Evolutionary conservation across 2,329 filamentous ascomycete species (phyloP).

Genomic region (Verruconis gallopava): DNA sequence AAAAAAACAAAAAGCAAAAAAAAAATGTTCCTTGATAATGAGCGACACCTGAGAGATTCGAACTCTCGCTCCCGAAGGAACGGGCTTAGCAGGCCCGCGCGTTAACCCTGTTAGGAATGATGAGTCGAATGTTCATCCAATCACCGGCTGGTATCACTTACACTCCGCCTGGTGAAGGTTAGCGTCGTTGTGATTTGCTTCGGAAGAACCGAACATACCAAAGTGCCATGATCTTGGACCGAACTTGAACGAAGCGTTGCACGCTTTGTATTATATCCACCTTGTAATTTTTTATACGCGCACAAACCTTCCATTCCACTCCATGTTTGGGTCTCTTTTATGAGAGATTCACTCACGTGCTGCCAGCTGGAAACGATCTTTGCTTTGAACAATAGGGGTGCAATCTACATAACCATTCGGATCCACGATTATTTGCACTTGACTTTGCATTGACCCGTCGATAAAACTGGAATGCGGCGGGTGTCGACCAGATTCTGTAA

Average conservation of each 20-base stretch:
- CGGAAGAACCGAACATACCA: neutral
- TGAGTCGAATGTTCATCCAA: neutral
- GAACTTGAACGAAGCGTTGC: slow-evolving; percentile 39
- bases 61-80: neutral
- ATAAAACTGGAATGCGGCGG: too few species aligned
- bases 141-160: neutral
- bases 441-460: too few species aligned
- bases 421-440: too few species aligned
- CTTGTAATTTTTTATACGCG: too few species aligned
- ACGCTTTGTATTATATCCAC: too few species aligned
- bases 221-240: neutral
- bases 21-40: neutral
- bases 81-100: neutral
- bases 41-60: neutral
- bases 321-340: too few species aligned
- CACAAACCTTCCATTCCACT: too few species aligned
- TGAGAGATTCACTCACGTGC: too few species aligned
- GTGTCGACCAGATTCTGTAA: too few species aligned
- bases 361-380: too few species aligned
- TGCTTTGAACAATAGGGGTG: too few species aligned
- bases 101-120: neutral
- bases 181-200: neutral
- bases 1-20: neutral
- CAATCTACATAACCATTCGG: too few species aligned
- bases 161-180: neutral